These are phyloP conservation scores for Delphinella strobiligena DNA, from an alignment of 2,329 filamentous ascomycete species.

Conservation along the genomic window DNA sequence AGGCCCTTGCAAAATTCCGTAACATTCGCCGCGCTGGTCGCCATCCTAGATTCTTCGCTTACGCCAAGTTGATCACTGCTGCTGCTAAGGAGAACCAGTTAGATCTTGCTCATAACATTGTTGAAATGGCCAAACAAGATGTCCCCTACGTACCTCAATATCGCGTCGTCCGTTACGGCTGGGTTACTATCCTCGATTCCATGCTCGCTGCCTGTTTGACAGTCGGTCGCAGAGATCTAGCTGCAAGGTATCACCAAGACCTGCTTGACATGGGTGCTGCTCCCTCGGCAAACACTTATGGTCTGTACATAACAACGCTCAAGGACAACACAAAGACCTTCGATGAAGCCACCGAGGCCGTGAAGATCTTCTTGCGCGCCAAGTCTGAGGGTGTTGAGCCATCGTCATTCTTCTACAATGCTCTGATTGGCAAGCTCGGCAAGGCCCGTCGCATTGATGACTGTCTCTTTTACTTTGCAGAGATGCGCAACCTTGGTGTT, in stretches of 20 bases:
- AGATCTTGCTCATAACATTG: slow-evolving; percentile 71
- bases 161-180: slow-evolving; percentile 80
- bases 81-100: slow-evolving; percentile 77
- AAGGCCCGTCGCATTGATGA: slow-evolving; percentile 97
- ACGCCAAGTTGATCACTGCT: slow-evolving; percentile 89
- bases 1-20: slow-evolving; percentile 71
- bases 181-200: slow-evolving; percentile 90
- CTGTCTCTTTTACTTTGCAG: slow-evolving; percentile 93
- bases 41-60: slow-evolving; percentile 90
- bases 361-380: slow-evolving; percentile 93
- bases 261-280: slow-evolving; percentile 80
- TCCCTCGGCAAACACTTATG: slow-evolving; percentile 94
- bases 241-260: slow-evolving; percentile 82
- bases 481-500: slow-evolving; percentile 88
- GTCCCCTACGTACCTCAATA: slow-evolving; percentile 78
- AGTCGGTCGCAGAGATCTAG: slow-evolving; percentile 66
- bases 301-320: slow-evolving; percentile 96
- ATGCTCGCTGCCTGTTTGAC: slow-evolving; percentile 91
- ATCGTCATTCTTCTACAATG: slow-evolving; percentile 95
- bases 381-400: slow-evolving; percentile 90
- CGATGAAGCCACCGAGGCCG: slow-evolving; percentile 90
- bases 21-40: slow-evolving; percentile 88
- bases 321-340: slow-evolving; percentile 97
- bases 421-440: slow-evolving; percentile 92
- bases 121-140: slow-evolving; percentile 80